These are phyloP conservation scores for Chamaecyparis obtusa DNA, from an alignment of 75 land plant genomes.

Conservation along the genomic window DNA sequence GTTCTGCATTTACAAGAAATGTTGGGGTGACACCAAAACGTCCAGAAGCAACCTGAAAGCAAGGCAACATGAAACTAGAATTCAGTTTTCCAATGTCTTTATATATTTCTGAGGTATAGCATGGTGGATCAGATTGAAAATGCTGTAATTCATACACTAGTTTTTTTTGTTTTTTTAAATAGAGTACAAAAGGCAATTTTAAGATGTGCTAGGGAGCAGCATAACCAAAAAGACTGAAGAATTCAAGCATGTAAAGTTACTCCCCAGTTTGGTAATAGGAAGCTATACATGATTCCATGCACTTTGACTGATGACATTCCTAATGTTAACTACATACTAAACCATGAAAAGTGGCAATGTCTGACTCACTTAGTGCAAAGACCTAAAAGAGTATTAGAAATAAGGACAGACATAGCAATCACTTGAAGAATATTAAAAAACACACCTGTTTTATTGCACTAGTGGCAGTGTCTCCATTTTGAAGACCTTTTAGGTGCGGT, in stretches of 20 bases:
- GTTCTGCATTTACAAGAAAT: constrained; percentile 92
- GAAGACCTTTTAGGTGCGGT: constrained; percentile 96
- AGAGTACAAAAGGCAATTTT: not conserved
- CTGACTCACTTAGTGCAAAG: too few species aligned
- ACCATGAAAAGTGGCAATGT: not conserved
- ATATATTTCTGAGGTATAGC: constrained; percentile 3
- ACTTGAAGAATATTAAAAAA: not conserved
- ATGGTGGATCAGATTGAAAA: not conserved
- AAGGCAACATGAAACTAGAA: not conserved
- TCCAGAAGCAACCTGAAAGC: constrained; percentile 90
- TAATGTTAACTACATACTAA: not conserved
- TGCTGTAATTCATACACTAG: not conserved
- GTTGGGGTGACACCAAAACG: constrained; percentile 99
- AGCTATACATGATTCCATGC: not conserved
- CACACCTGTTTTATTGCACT: constrained; percentile 97
- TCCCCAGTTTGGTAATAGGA: not conserved
- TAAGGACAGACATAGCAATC: not conserved
- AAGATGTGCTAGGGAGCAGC: not conserved
- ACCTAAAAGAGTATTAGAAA: not conserved
- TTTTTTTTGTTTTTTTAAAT: too few species aligned
- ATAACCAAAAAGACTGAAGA: not conserved
- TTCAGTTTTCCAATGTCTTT: not conserved
- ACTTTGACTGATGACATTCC: not conserved
- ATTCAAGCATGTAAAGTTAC: not conserved
- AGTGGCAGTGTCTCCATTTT: constrained; percentile 97